A percentile compares a stretch with the other conserved stretches of the same genome.
phyloP scores from a whole-genome alignment of 106 monocot species.

The Dendrobium chrysotoxum region DNA sequence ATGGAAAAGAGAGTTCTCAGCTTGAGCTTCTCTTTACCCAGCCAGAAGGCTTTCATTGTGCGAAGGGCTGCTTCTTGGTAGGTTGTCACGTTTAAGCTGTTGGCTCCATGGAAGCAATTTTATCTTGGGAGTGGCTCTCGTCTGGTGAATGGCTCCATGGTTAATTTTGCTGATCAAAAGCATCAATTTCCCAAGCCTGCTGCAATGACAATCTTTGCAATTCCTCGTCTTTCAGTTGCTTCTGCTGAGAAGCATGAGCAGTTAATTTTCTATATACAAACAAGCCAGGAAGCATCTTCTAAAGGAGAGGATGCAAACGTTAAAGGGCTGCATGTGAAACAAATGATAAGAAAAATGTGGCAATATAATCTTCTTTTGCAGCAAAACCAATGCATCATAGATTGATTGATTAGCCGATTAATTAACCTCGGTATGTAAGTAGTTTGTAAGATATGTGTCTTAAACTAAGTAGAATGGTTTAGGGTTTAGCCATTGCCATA shows the following conservation, averaged over 20 bases:
- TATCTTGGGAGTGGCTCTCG: slow-evolving; percentile 9
- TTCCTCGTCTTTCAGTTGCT: slow-evolving; percentile 67
- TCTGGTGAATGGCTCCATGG: slow-evolving; percentile 25
- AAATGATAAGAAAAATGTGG: neutral
- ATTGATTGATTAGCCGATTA: too few species aligned
- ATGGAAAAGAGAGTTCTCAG: slow-evolving; percentile 73
- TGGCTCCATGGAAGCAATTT: slow-evolving; percentile 78
- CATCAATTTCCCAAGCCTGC: slow-evolving; percentile 62
- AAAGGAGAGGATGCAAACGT: neutral
- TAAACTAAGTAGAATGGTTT: too few species aligned
- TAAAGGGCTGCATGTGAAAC: neutral
- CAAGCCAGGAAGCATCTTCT: neutral
- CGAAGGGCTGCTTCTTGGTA: slow-evolving; percentile 93
- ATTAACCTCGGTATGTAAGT: too few species aligned
- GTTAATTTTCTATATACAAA: slow-evolving; percentile 47
- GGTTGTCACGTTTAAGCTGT: slow-evolving; percentile 88
- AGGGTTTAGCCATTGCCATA: too few species aligned
- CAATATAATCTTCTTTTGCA: neutral
- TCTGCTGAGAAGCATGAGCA: slow-evolving; percentile 68
- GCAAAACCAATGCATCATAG: too few species aligned
- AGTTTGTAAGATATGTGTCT: too few species aligned
- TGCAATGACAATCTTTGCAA: slow-evolving; percentile 55
- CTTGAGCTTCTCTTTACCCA: slow-evolving; percentile 92
- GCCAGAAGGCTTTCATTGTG: slow-evolving; percentile 98
- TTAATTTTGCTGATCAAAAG: slow-evolving; percentile 96